Evolutionary conservation across 805 yeast genomes (phyloP), one percentile per base, ranked within the genome.

Genomic region (Tetrapisispora phaffii): DNA sequence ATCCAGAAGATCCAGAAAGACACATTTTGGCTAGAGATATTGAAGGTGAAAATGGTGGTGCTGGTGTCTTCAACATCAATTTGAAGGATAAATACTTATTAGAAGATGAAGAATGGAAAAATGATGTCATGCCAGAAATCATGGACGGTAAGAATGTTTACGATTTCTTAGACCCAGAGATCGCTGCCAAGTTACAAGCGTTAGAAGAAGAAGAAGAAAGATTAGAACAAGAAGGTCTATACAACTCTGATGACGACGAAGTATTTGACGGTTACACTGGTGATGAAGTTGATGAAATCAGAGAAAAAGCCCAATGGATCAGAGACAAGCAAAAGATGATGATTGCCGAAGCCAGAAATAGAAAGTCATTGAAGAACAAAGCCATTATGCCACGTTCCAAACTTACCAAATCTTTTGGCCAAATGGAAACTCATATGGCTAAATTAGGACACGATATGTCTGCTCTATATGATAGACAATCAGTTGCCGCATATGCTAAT

Each of bases 101-200:
- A 56, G 98, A 90, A 55, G 90, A 93, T 63, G 97, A 90, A 43
- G 94, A 86, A 52, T 93, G 99, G 99, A 90, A 90, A 76, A 79
- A 87, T 54, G 99, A 93, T 67, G 76, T 83, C 50, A 87, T 93
- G 87, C 99, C 99, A 23, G 99, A 93, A 73, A 76, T 93, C 44
- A 72, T 93, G 63, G 88, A 93, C 60, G 99, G 99, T 69, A 84
- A 80, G 72, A 93, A 93, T 63, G 96, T 93, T 47, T 90, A 88
- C 69, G 99, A 93, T 69, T 93, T 85, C 82, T 75, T 93, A 65
- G 99, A 93, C 60, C 87, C 96, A 36, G 98, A 93, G 56, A 93
- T 93, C 62, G 84, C 88, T 41, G 83, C 86, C 53, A 93, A 93
- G 70, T 76, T 93, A 62, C 87, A 87, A 68, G 96, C 95, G 16